Percentiles rank a stretch among this genome's conserved stretches.
Conservation (phyloP, 2,329 filamentous ascomycete genomes). For the Fusarium graminum region DNA sequence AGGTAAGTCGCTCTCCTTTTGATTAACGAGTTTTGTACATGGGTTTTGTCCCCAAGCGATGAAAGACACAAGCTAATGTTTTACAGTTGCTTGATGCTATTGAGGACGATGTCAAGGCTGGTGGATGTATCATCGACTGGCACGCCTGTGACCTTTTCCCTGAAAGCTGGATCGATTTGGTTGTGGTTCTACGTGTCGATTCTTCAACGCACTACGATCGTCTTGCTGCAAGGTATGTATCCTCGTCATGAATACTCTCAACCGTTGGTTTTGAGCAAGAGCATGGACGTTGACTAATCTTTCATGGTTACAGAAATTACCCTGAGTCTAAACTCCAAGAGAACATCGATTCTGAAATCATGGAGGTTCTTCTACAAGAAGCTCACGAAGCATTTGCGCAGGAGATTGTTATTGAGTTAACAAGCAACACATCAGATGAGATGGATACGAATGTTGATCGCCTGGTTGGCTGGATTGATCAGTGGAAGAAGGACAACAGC, state of each 20-base stretch:
- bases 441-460: constrained; percentile 90
- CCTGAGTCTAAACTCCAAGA: constrained; percentile 90
- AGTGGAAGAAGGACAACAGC: constrained; percentile 80
- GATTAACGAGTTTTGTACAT: not conserved
- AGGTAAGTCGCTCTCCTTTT: constrained; percentile 64
- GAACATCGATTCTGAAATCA: constrained; percentile 97
- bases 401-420: constrained; percentile 89
- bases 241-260: not conserved
- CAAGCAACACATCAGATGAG: constrained; percentile 83
- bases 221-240: constrained; percentile 74
- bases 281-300: constrained; percentile 2
- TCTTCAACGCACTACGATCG: constrained; percentile 87
- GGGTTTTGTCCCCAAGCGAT: not conserved
- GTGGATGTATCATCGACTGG: constrained; percentile 95
- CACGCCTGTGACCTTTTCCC: constrained; percentile 97
- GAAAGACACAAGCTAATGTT: constrained; percentile 18
- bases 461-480: constrained; percentile 82
- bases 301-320: constrained; percentile 72
- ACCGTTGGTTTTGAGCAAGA: not conserved
- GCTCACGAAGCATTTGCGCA: constrained; percentile 87
- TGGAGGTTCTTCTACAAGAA: constrained; percentile 93
- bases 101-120: constrained; percentile 81
- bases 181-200: constrained; percentile 88
- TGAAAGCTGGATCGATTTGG: constrained; percentile 92
- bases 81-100: constrained; percentile 85